Conservation (phyloP, 2,329 filamentous ascomycete genomes). For the Zarea fungicola region DNA sequence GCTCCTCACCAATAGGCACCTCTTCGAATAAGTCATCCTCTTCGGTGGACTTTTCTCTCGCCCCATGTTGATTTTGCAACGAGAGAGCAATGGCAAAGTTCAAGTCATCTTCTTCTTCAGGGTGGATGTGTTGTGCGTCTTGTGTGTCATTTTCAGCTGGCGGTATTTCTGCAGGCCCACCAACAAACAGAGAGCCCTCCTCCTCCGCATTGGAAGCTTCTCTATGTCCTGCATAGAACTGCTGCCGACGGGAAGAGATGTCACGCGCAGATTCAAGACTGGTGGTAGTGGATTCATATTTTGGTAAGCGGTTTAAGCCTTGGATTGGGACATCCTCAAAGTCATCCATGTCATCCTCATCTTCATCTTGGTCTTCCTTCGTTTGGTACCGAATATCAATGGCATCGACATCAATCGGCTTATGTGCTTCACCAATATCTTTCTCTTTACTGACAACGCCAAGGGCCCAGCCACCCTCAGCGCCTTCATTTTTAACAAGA, state of each 20-base stretch:
- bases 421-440: slow-evolving; percentile 71
- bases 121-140: slow-evolving; percentile 33
- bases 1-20: slow-evolving; percentile 34
- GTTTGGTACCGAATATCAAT: slow-evolving; percentile 52
- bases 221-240: slow-evolving; percentile 21
- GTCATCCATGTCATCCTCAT: slow-evolving; percentile 64
- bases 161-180: slow-evolving; percentile 23
- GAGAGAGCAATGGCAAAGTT: slow-evolving; percentile 81
- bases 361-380: slow-evolving; percentile 55
- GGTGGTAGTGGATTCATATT: slow-evolving; percentile 27
- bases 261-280: slow-evolving; percentile 23
- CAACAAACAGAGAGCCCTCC: slow-evolving; percentile 47
- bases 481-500: slow-evolving; percentile 89
- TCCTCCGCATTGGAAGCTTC: slow-evolving; percentile 26
- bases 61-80: slow-evolving; percentile 57
- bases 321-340: slow-evolving; percentile 94
- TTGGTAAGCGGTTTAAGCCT: slow-evolving; percentile 79
- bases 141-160: slow-evolving; percentile 20
- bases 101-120: slow-evolving; percentile 56
- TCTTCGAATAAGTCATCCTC: slow-evolving; percentile 47
- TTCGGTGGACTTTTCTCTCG: slow-evolving; percentile 26
- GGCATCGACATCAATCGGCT: slow-evolving; percentile 86
- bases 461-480: slow-evolving; percentile 91
- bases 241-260: slow-evolving; percentile 22
- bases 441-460: slow-evolving; percentile 88